Conservation (phyloP, 805 yeast genomes). For the Wickerhamiella vanderwaltii region DNA sequence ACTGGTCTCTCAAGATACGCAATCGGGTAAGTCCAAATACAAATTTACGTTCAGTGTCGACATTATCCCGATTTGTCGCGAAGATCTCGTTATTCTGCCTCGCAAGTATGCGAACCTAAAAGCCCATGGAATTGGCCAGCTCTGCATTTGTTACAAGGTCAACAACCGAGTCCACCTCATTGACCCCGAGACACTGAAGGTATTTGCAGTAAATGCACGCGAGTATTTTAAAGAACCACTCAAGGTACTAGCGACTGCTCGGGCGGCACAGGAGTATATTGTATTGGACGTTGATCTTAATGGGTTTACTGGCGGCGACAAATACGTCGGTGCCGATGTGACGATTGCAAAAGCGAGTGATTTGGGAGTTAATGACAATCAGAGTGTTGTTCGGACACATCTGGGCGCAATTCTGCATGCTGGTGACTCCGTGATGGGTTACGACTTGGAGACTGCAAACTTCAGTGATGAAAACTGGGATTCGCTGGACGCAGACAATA, state of each 20-base stretch:
- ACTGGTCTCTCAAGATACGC: constrained; percentile 78
- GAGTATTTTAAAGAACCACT: constrained; percentile 80
- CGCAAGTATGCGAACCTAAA: constrained; percentile 56
- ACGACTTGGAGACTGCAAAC: constrained; percentile 71
- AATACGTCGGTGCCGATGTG: constrained; percentile 73
- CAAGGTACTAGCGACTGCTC: constrained; percentile 50
- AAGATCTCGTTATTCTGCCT: constrained; percentile 81
- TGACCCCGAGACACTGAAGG: constrained; percentile 71
- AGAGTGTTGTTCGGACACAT: constrained; percentile 78
- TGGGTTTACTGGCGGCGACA: constrained; percentile 62
- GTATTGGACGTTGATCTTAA: constrained; percentile 92
- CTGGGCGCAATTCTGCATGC: constrained; percentile 91
- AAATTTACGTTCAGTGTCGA: constrained; percentile 85
- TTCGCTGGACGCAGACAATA: constrained; percentile 30
- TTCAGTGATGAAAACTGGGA: constrained; percentile 40
- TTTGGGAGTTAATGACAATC: constrained; percentile 72
- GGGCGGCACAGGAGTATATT: constrained; percentile 72
- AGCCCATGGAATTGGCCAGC: constrained; percentile 66
- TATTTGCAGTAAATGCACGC: constrained; percentile 56
- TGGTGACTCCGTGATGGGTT: constrained; percentile 92
- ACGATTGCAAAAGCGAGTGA: constrained; percentile 85
- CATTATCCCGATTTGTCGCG: constrained; percentile 88
- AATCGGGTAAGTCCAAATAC: constrained; percentile 74
- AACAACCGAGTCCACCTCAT: constrained; percentile 75
- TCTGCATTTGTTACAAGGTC: constrained; percentile 74